Percentiles rank a stretch among this genome's conserved stretches.
phyloP scores from a whole-genome alignment of 2,329 filamentous ascomycete species.

The Trichoderma brevicompactum region DNA sequence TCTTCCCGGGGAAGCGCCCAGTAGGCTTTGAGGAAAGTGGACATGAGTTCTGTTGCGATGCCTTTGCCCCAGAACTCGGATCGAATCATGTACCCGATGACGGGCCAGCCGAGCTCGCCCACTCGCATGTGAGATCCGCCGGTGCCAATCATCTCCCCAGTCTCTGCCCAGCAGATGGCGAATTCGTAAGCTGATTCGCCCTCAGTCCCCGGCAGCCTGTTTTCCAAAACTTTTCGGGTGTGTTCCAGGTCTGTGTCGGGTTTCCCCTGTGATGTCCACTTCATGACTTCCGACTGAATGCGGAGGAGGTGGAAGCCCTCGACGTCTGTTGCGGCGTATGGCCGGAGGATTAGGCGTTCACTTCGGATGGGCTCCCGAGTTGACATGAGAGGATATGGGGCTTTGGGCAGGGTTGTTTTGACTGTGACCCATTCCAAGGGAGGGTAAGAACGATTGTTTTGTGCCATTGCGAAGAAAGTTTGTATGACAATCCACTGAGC shows the following conservation, averaged over 20 bases:
- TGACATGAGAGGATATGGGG: slow-evolving; percentile 47
- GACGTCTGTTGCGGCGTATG: slow-evolving; percentile 55
- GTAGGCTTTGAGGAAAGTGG: slow-evolving; percentile 52
- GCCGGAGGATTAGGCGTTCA: slow-evolving; percentile 59
- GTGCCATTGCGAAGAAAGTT: slow-evolving; percentile 31
- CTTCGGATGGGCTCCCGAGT: slow-evolving; percentile 52
- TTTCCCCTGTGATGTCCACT: slow-evolving; percentile 53
- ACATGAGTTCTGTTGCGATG: slow-evolving; percentile 61
- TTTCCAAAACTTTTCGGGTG: slow-evolving; percentile 47
- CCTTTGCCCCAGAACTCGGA: slow-evolving; percentile 60
- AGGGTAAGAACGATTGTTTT: slow-evolving; percentile 26
- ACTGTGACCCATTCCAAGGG: slow-evolving; percentile 46
- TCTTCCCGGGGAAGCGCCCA: slow-evolving; percentile 54
- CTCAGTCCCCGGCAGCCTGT: slow-evolving; percentile 49
- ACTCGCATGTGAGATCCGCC: slow-evolving; percentile 49
- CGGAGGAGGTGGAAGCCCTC: slow-evolving; percentile 57
- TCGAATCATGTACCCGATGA: slow-evolving; percentile 62
- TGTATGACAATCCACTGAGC: neutral
- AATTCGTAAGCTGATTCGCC: slow-evolving; percentile 61
- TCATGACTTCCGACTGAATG: slow-evolving; percentile 65
- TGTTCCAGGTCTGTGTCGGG: slow-evolving; percentile 51
- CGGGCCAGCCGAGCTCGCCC: slow-evolving; percentile 57
- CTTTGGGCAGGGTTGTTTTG: slow-evolving; percentile 54
- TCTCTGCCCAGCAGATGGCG: slow-evolving; percentile 53
- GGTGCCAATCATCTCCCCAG: slow-evolving; percentile 56